A percentile compares a stretch with the other conserved stretches of the same genome.
Evolutionary conservation across 768 basidiomycete genomes (phyloP).

Genomic region (Auricularia heimuer): DNA sequence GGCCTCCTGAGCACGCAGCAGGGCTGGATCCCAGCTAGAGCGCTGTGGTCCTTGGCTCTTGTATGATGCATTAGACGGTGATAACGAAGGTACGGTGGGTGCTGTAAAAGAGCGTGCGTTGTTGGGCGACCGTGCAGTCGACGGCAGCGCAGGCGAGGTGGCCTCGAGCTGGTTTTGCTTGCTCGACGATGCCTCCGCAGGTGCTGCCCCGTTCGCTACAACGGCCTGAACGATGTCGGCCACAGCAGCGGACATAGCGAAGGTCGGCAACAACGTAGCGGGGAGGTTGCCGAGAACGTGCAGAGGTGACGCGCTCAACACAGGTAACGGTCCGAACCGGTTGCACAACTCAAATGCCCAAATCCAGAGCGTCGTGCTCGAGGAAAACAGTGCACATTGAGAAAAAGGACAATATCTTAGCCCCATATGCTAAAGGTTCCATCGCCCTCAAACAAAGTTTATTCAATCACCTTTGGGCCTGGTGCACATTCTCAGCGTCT

Average conservation of each 20-base stretch:
- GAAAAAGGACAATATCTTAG: too few species aligned
- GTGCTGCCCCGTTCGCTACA: not conserved
- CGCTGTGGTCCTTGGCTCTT: conserved; percentile 2
- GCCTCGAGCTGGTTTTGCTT: not conserved
- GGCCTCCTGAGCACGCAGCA: not conserved
- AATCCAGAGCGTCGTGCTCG: too few species aligned
- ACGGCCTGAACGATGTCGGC: not conserved
- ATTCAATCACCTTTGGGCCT: too few species aligned
- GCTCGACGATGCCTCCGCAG: not conserved
- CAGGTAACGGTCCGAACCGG: too few species aligned
- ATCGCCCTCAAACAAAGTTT: too few species aligned
- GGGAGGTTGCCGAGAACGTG: too few species aligned
- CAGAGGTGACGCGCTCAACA: too few species aligned
- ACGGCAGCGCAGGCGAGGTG: not conserved
- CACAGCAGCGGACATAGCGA: not conserved
- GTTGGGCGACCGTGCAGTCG: not conserved
- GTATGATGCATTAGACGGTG: not conserved
- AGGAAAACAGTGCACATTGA: too few species aligned
- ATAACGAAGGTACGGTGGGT: not conserved
- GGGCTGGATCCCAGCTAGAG: conserved; percentile 1
- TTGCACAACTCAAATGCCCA: too few species aligned
- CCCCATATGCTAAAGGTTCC: too few species aligned
- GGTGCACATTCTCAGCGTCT: too few species aligned
- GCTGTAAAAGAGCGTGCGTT: not conserved
- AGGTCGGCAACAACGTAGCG: too few species aligned